Conservation (phyloP, 169 alveolate genomes). For the Eimeria maxima region DNA sequence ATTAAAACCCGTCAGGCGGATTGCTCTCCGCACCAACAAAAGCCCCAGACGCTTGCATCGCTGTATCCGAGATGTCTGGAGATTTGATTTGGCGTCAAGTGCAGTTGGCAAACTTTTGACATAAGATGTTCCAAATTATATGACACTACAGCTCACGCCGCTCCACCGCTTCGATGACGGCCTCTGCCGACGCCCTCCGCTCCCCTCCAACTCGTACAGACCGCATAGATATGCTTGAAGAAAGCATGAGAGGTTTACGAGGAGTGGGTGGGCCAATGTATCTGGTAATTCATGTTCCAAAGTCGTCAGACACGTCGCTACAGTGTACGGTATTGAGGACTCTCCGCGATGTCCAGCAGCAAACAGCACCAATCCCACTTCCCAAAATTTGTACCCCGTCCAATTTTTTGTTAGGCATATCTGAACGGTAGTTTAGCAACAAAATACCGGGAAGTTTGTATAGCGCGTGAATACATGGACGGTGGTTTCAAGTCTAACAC, state of each 20-base stretch:
- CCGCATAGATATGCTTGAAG: neutral
- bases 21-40: neutral
- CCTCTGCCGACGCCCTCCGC: neutral
- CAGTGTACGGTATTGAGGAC: neutral
- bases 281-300: neutral
- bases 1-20: neutral
- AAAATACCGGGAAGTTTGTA: neutral
- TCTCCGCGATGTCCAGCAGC: neutral
- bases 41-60: neutral
- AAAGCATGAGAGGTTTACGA: neutral
- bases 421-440: neutral
- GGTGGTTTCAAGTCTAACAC: neutral
- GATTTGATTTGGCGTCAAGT: neutral
- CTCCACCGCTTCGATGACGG: too few species aligned
- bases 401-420: neutral
- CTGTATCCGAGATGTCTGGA: neutral
- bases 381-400: neutral
- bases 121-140: too few species aligned
- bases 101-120: too few species aligned
- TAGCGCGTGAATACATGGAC: neutral
- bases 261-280: neutral
- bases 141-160: too few species aligned
- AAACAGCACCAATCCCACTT: too few species aligned
- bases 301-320: neutral
- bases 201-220: neutral